These are phyloP conservation scores for Ballota nigra DNA, from an alignment of 257 asterid species.

Conservation along the genomic window DNA sequence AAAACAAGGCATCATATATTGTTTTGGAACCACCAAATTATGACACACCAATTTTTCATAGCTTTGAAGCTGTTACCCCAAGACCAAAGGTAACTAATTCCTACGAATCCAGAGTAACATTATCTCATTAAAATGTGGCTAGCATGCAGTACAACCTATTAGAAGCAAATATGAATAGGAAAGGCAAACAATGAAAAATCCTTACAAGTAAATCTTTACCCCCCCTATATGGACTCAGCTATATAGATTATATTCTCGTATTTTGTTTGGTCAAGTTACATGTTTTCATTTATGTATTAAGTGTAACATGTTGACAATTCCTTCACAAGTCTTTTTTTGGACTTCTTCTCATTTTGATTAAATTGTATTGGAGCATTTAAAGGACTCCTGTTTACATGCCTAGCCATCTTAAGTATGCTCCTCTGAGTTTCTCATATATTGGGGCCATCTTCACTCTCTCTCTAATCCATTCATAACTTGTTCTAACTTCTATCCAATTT, in stretches of 20 bases:
- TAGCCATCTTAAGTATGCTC: background rate
- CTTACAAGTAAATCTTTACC: background rate
- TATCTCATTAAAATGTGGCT: background rate
- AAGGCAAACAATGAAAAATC: background rate
- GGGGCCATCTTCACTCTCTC: background rate
- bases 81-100: slow-evolving; percentile 69
- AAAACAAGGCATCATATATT: slow-evolving; percentile 89
- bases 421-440: background rate
- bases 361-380: background rate
- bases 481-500: background rate
- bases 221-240: background rate
- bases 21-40: slow-evolving; percentile 79
- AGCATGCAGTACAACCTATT: background rate
- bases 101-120: background rate
- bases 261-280: background rate
- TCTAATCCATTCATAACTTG: background rate
- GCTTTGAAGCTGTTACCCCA: slow-evolving; percentile 90
- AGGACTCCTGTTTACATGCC: background rate
- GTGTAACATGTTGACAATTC: background rate
- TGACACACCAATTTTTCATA: slow-evolving; percentile 63
- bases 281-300: background rate
- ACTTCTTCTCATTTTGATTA: background rate
- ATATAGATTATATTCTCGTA: background rate
- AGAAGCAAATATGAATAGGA: background rate
- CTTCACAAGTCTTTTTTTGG: background rate